Percentiles rank a stretch among this genome's conserved stretches.
These are phyloP conservation scores for Cornus kousa DNA, from an alignment of 148 eudicot genomes.

Conservation along the genomic window DNA sequence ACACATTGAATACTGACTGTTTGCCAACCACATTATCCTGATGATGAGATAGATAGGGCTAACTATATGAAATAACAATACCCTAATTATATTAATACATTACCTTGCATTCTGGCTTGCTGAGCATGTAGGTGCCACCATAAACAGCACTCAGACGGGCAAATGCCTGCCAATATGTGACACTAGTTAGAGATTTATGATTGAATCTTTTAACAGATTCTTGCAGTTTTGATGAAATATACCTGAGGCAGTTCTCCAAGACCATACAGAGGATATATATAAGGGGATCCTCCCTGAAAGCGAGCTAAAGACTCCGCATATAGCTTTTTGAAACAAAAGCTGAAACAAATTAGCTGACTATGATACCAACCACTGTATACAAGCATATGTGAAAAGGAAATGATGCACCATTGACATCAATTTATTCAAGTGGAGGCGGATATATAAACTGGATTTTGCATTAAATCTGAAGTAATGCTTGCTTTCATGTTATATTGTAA, in stretches of 20 bases:
- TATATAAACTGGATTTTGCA: background rate
- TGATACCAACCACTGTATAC: background rate
- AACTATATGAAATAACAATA: background rate
- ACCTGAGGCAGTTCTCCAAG: slow-evolving; percentile 93
- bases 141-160: slow-evolving; percentile 98
- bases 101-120: slow-evolving; percentile 94
- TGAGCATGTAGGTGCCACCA: slow-evolving; percentile 98
- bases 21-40: background rate
- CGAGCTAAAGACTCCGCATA: slow-evolving; percentile 59
- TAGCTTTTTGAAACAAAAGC: slow-evolving; percentile 23
- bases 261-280: slow-evolving; percentile 92
- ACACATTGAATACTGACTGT: background rate
- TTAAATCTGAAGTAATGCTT: no score
- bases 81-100: background rate
- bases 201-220: background rate
- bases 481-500: background rate
- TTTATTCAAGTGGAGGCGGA: background rate
- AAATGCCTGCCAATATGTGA: slow-evolving; percentile 59
- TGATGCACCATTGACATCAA: background rate
- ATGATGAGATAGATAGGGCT: background rate
- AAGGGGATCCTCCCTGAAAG: slow-evolving; percentile 90
- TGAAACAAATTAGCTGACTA: background rate
- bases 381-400: background rate
- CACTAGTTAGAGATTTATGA: background rate
- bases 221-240: background rate